Percentiles rank a stretch among this genome's conserved stretches.
Conservation (phyloP, 2,329 filamentous ascomycete genomes). For the Trichoderma atrobrunneum region DNA sequence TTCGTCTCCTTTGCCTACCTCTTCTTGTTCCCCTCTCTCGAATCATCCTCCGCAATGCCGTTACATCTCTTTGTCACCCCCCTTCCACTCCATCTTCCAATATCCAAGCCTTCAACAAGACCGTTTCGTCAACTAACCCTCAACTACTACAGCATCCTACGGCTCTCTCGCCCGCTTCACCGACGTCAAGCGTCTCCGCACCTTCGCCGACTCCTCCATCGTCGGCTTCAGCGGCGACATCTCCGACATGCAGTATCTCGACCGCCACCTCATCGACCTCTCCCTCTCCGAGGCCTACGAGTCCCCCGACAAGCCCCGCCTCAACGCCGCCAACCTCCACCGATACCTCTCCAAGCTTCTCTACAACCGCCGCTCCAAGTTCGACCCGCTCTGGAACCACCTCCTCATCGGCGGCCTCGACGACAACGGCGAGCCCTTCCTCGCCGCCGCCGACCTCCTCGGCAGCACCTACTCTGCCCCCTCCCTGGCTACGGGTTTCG, state of each 20-base stretch:
- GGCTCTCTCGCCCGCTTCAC: conserved; percentile 95
- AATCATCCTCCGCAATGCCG: not conserved
- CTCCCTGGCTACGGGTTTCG: conserved; percentile 89
- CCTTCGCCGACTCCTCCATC: conserved; percentile 79
- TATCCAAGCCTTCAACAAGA: not conserved
- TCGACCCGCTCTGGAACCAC: conserved; percentile 97
- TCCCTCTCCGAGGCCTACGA: conserved; percentile 86
- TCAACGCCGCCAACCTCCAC: conserved; percentile 92
- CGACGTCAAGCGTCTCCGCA: conserved; percentile 90
- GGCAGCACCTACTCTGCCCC: conserved; percentile 89
- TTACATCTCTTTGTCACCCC: not conserved
- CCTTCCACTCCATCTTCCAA: not conserved
- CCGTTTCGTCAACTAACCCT: not conserved
- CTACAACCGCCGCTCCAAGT: conserved; percentile 90
- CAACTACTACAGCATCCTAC: conserved; percentile 72
- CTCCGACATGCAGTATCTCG: conserved; percentile 98
- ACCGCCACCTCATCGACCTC: conserved; percentile 80
- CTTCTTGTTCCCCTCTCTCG: not conserved
- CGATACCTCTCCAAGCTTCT: conserved; percentile 95
- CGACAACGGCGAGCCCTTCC: conserved; percentile 75
- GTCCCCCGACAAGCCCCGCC: conserved; percentile 42
- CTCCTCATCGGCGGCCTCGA: conserved; percentile 88
- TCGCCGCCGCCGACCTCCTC: conserved; percentile 86
- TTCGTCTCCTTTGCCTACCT: conserved; percentile 40
- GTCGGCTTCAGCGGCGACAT: conserved; percentile 96